Base-by-base conservation (phyloP, 495 filamentous ascomycete species). In the Aspergillus ellipticus region DNA sequence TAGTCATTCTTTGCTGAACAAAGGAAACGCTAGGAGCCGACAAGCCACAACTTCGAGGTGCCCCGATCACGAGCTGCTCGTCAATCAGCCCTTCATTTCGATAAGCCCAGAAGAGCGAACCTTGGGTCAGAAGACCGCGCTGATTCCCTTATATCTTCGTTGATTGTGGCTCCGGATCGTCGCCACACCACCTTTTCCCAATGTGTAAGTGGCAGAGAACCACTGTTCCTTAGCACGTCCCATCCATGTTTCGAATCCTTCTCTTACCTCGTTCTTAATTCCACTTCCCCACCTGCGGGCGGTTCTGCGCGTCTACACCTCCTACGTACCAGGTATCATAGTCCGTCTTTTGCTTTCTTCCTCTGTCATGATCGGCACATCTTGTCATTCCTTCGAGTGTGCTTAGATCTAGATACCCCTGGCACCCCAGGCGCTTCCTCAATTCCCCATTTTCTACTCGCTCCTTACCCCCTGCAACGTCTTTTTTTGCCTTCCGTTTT, bases 191-290 rank as follows among this genome's bases (percentile, higher is more conserved):
- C 53, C 54, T 8, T 45, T 53, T 56, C 53, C 58, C 45, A 46
- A 61, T 61, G 59, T 57, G 59, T 61, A 61, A 28, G 59, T 61
- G 55, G 29, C 29, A 49, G 15, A 33, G 33, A 53, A 58, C 50
- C 39, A 45, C 24, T n/a, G 20, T 46, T 37, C 26, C 26, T 49
- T 35, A 42, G 42, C 31, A 42, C 54, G 22, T 42, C 19, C 24
- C 21, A 53, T 53, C 37, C 50, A 42, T 42, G 22, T 42, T 42
- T 53, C 37, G 19, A 53, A 17, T 35, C 10, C 49, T 47, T 21
- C 28, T 54, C 49, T 17, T 13, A 37, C 52, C 19, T 48, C 16
- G 16, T 29, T 21, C 17, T 33, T 24, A 21, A 22, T 41, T 26
- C 37, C 33, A 57, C 29, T 52, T 57, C 28, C 49, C 54, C 49